A percentile compares a stretch with the other conserved stretches of the same genome.
These are phyloP conservation scores for Platanus orientalis DNA, from an alignment of 164 flowering plant genomes.

Conservation along the genomic window DNA sequence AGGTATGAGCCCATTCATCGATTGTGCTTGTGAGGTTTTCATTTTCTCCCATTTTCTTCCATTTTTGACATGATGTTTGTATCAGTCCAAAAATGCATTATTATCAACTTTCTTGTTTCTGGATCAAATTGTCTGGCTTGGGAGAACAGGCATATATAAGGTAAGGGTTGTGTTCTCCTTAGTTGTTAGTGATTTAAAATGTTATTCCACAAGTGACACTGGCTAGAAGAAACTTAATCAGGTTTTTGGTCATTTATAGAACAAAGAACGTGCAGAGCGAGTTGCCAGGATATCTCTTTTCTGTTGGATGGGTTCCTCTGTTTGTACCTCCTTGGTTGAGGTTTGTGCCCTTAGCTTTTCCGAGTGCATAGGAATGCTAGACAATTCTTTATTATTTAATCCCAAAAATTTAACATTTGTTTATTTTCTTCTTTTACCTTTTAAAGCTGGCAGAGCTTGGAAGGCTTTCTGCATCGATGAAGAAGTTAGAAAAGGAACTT, in stretches of 20 bases:
- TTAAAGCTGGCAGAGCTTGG: conserved; percentile 83
- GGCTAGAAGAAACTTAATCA: not conserved
- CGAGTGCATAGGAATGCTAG: no score
- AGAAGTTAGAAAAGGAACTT: conserved; percentile 77
- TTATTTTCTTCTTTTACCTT: not conserved
- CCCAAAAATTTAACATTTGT: not conserved
- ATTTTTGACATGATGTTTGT: conserved; percentile 12
- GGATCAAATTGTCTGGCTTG: conserved; percentile 98
- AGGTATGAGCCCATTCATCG: conserved; percentile 40
- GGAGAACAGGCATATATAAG: conserved; percentile 92
- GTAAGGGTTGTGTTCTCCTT: conserved; percentile 23
- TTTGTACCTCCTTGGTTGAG: conserved; percentile 80
- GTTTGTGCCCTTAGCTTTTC: conserved; percentile 26
- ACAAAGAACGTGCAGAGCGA: conserved; percentile 85
- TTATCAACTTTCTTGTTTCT: conserved; percentile 92
- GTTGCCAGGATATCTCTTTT: conserved; percentile 86
- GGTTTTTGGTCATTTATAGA: conserved; percentile 30
- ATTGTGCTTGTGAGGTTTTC: not conserved
- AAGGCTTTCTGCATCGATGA: conserved; percentile 81
- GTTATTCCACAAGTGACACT: not conserved
- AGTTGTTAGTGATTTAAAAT: not conserved
- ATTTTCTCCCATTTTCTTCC: not conserved
- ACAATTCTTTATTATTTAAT: not conserved
- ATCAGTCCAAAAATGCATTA: conserved; percentile 92
- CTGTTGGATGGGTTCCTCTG: conserved; percentile 93